These are phyloP conservation scores for Rhodamnia rubescens DNA, from an alignment of 345 rosid species.

Conservation along the genomic window DNA sequence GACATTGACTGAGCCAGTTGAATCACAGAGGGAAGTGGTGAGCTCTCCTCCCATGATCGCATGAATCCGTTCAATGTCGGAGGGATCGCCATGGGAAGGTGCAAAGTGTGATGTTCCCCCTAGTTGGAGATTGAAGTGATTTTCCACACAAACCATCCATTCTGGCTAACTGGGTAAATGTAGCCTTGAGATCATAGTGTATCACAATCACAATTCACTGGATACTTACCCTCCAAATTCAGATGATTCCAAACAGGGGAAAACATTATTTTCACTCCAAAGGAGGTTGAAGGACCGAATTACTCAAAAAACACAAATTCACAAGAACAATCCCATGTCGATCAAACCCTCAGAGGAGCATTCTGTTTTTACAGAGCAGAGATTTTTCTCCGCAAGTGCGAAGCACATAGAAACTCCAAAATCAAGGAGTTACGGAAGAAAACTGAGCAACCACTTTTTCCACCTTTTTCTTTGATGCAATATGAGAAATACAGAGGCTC, in stretches of 20 bases:
- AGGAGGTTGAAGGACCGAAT: neutral
- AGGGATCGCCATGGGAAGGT: neutral
- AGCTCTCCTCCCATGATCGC: neutral
- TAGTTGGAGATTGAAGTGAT: neutral
- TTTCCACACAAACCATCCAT: neutral
- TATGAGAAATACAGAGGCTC: slow-evolving; percentile 24
- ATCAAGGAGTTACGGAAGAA: slow-evolving; percentile 16
- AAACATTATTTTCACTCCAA: neutral
- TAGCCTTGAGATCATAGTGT: neutral
- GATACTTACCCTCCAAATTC: neutral
- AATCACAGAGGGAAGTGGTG: neutral
- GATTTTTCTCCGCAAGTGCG: slow-evolving; percentile 16
- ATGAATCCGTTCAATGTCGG: neutral
- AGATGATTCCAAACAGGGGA: neutral
- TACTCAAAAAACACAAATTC: slow-evolving; percentile 12
- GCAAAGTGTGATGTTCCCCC: neutral
- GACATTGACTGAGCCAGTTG: neutral
- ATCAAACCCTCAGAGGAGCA: slow-evolving; percentile 21
- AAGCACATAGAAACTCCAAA: slow-evolving; percentile 16
- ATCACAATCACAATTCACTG: neutral
- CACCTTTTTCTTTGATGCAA: slow-evolving; percentile 19
- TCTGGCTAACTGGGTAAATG: neutral
- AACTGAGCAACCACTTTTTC: slow-evolving; percentile 17
- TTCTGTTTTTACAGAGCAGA: slow-evolving; percentile 28
- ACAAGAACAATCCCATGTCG: slow-evolving; percentile 28